Conservation (phyloP, 768 basidiomycete genomes). For the Mycena metata region DNA sequence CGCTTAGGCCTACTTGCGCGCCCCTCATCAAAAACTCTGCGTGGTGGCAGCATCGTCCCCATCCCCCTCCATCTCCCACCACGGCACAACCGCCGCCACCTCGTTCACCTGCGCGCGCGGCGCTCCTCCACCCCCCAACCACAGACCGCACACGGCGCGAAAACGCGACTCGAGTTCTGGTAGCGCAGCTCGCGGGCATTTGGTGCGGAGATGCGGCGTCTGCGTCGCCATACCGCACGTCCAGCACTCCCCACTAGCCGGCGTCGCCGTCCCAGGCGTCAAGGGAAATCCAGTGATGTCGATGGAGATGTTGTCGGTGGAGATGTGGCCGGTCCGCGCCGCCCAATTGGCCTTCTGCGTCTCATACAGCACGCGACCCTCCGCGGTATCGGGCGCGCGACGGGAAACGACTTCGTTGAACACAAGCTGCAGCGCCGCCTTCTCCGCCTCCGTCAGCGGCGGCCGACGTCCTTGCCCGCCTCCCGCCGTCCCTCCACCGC, state of each 20-base stretch:
- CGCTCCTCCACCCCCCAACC: background rate
- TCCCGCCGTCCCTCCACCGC: background rate
- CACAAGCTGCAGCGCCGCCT: background rate
- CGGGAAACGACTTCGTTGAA: background rate
- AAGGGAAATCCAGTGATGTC: conserved; percentile 14
- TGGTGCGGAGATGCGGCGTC: background rate
- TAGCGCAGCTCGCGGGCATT: background rate
- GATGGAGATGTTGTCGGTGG: background rate
- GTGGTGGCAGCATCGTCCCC: background rate
- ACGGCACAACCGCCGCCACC: conserved; percentile 1
- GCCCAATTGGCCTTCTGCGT: background rate
- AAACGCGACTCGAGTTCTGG: conserved; percentile 5
- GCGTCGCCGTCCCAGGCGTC: background rate
- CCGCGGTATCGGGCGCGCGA: background rate
- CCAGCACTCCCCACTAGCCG: conserved; percentile 24
- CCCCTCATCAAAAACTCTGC: background rate
- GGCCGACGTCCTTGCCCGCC: background rate
- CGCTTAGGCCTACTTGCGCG: background rate
- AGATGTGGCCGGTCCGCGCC: background rate
- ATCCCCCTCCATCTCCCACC: background rate
- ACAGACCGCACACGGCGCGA: background rate
- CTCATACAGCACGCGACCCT: background rate
- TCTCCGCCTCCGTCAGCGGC: background rate
- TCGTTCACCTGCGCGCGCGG: background rate
- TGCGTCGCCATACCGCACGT: background rate